Evolutionary conservation across 148 eudicot species (phyloP).

Genomic region (Vaccinium macrocarpon): DNA sequence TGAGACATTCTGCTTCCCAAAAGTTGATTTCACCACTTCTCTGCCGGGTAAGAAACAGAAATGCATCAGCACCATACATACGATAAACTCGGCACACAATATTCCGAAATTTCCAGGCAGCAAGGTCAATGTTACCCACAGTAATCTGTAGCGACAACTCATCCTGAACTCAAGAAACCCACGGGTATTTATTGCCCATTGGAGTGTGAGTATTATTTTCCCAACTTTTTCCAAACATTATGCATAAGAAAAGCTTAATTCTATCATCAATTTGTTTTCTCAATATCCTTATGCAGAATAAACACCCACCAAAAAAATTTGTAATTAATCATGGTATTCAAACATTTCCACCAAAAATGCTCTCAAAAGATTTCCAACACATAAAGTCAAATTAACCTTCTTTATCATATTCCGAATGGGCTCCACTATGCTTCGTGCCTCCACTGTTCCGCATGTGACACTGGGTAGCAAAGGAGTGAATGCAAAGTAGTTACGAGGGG

Average conservation of each 20-base stretch:
- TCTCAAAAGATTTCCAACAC: background rate
- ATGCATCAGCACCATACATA: slow-evolving; percentile 1
- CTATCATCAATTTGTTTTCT: background rate
- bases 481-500: slow-evolving; percentile 89
- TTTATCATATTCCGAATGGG: slow-evolving; percentile 75
- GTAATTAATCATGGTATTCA: background rate
- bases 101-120: background rate
- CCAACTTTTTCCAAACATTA: background rate
- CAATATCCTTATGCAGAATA: background rate
- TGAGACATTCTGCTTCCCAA: slow-evolving; percentile 82
- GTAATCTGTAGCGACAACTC: background rate
- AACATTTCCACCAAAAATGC: background rate
- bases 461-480: slow-evolving; percentile 92
- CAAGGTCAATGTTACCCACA: background rate
- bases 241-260: background rate
- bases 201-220: background rate
- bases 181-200: background rate
- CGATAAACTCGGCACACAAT: background rate
- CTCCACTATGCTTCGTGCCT: slow-evolving; percentile 83
- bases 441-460: slow-evolving; percentile 85
- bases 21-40: slow-evolving; percentile 60
- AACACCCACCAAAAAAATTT: background rate
- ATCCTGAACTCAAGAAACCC: background rate
- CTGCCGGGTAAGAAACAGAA: slow-evolving; percentile 31
- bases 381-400: slow-evolving; percentile 43